Conservation (phyloP, 2,329 filamentous ascomycete genomes). For the Acephala macrosclerotiorum region DNA sequence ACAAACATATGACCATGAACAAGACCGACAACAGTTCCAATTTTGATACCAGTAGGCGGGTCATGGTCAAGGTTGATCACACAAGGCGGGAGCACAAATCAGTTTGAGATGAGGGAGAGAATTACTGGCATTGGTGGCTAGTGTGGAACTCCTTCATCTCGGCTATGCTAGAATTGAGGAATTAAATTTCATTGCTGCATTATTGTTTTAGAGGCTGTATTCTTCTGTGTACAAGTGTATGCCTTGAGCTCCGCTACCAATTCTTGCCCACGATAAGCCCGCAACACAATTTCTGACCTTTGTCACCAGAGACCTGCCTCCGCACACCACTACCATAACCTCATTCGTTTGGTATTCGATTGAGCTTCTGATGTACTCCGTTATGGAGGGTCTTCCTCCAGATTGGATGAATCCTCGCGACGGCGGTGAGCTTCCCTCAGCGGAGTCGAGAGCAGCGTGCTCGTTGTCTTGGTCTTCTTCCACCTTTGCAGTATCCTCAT, state of each 20-base stretch:
- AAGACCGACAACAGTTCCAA: too few relatives aligned
- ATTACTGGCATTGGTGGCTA: too few relatives aligned
- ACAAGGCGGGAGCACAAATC: too few relatives aligned
- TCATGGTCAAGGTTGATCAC: too few relatives aligned
- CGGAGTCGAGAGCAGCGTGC: not conserved
- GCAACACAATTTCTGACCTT: conserved; percentile 56
- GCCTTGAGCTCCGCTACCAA: conserved; percentile 68
- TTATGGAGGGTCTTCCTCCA: conserved; percentile 55
- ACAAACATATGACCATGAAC: too few relatives aligned
- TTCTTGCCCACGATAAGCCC: conserved; percentile 63
- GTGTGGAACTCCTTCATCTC: too few relatives aligned
- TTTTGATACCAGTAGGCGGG: too few relatives aligned
- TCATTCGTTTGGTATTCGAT: conserved; percentile 66
- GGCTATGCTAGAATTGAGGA: too few relatives aligned
- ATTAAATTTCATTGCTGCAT: too few relatives aligned
- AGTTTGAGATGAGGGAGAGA: too few relatives aligned
- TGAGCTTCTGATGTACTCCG: conserved; percentile 57
- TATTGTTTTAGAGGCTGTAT: not conserved
- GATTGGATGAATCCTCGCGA: conserved; percentile 30
- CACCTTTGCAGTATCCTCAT: not conserved
- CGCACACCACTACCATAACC: conserved; percentile 67
- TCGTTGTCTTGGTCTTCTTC: conserved; percentile 11
- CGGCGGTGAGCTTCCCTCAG: conserved; percentile 3
- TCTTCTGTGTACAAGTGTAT: conserved; percentile 57
- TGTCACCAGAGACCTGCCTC: conserved; percentile 61